Percentiles rank a stretch among this genome's conserved stretches.
phyloP scores from a whole-genome alignment of 2,329 filamentous ascomycete species.

The Penicillium sp. region DNA sequence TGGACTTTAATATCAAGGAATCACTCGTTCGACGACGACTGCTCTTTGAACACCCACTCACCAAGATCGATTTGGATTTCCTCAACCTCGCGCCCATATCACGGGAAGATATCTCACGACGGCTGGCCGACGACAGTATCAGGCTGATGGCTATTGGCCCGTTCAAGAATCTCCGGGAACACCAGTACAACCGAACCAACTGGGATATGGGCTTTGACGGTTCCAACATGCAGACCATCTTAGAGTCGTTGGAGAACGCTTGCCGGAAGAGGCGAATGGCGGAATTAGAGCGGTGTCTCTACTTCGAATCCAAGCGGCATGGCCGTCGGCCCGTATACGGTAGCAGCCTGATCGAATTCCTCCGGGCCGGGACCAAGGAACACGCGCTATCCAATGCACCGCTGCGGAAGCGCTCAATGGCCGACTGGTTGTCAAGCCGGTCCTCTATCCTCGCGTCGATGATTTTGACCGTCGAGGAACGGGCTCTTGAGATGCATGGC shows the following conservation, averaged over 20 bases:
- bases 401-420: slow-evolving; percentile 58
- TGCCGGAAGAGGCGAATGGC: slow-evolving; percentile 68
- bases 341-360: slow-evolving; percentile 68
- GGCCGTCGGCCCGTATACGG: slow-evolving; percentile 81
- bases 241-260: slow-evolving; percentile 70
- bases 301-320: slow-evolving; percentile 75
- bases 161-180: slow-evolving; percentile 68
- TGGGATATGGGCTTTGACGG: slow-evolving; percentile 63
- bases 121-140: slow-evolving; percentile 53
- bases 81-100: slow-evolving; percentile 73
- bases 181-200: slow-evolving; percentile 57
- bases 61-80: slow-evolving; percentile 67
- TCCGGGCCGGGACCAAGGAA: slow-evolving; percentile 63
- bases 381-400: slow-evolving; percentile 61
- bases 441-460: slow-evolving; percentile 55
- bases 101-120: slow-evolving; percentile 62
- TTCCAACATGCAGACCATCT: slow-evolving; percentile 64
- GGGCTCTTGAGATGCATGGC: slow-evolving; percentile 68
- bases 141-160: slow-evolving; percentile 68
- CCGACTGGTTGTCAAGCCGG: slow-evolving; percentile 72
- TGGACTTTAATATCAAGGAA: slow-evolving; percentile 72
- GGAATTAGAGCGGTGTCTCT: slow-evolving; percentile 75
- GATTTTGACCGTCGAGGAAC: slow-evolving; percentile 70
- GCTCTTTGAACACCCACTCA: slow-evolving; percentile 61
- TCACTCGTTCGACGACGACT: slow-evolving; percentile 65